These are phyloP conservation scores for Bolboschoenus planiculmis DNA, from an alignment of 176 grass and related monocot species.

Conservation along the genomic window DNA sequence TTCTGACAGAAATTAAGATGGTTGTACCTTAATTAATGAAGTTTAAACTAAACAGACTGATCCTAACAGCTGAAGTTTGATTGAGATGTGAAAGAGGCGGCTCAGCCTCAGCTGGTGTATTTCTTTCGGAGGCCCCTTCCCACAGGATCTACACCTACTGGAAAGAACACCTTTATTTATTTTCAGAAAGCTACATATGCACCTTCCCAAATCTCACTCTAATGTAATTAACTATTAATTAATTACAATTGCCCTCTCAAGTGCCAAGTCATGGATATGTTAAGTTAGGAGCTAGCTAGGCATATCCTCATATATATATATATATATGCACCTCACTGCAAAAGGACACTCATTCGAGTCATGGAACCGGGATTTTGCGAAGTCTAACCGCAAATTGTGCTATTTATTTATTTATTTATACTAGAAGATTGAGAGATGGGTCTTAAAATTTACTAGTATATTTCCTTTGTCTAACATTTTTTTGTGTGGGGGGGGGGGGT, in stretches of 20 bases:
- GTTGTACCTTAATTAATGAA: background rate
- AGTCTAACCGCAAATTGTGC: too few relatives aligned
- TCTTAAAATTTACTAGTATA: too few relatives aligned
- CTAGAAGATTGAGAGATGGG: too few relatives aligned
- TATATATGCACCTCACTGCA: constrained; percentile 2
- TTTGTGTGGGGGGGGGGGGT: too few relatives aligned
- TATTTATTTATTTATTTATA: too few relatives aligned
- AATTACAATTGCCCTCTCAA: background rate
- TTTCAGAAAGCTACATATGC: constrained; percentile 10
- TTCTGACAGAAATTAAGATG: constrained; percentile 1
- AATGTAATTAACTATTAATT: background rate
- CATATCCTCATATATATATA: too few relatives aligned
- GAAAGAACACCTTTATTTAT: constrained; percentile 6
- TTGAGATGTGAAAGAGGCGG: background rate
- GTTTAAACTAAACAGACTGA: background rate
- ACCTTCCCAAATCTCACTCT: constrained; percentile 5
- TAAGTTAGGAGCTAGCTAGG: background rate
- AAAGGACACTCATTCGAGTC: background rate
- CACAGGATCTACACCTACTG: background rate
- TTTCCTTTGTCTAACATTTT: too few relatives aligned
- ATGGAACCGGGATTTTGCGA: background rate
- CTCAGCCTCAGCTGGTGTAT: constrained; percentile 16
- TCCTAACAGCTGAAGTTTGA: background rate
- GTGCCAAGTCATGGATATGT: background rate
- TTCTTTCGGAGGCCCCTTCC: constrained; percentile 16